A percentile compares a stretch with the other conserved stretches of the same genome.
phyloP scores from a whole-genome alignment of 495 filamentous ascomycete species.

The Penicillium malachiteum region DNA sequence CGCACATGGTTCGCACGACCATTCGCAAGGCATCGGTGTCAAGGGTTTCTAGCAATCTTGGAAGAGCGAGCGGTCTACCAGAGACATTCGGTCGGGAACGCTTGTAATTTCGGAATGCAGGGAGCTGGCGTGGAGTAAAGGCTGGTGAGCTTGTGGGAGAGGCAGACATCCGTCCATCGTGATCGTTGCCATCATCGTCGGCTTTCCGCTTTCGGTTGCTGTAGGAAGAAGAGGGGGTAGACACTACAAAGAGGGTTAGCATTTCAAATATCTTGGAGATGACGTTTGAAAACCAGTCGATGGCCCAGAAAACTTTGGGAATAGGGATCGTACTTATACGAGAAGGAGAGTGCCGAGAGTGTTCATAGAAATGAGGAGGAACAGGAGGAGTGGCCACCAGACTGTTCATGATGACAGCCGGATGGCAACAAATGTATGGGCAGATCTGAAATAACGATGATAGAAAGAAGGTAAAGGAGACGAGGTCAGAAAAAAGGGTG shows the following conservation, averaged over 20 bases:
- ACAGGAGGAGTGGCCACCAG: conserved; percentile 62
- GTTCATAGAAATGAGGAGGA: conserved; percentile 75
- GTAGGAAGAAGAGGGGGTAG: conserved; percentile 50
- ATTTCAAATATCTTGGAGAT: neutral
- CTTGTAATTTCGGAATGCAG: conserved; percentile 64
- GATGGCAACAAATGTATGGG: conserved; percentile 24
- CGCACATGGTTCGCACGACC: conserved; percentile 82
- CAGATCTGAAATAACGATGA: conserved; percentile 14
- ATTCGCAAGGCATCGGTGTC: conserved; percentile 77
- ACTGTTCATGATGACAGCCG: conserved; percentile 60
- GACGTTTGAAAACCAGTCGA: neutral
- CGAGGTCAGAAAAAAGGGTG: conserved; percentile 31
- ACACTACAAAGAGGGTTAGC: conserved; percentile 47
- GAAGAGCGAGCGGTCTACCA: conserved; percentile 76
- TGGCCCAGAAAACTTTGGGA: neutral
- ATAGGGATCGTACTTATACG: conserved; percentile 58
- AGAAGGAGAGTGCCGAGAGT: conserved; percentile 66
- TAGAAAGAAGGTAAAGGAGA: conserved; percentile 11
- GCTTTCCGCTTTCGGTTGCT: conserved; percentile 81
- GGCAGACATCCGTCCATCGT: conserved; percentile 80
- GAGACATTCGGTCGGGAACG: conserved; percentile 64
- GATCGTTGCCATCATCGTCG: conserved; percentile 67
- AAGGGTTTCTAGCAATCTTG: conserved; percentile 86
- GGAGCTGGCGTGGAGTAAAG: conserved; percentile 61
- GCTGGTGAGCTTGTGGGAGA: conserved; percentile 81